These are phyloP conservation scores for Zymoseptoria brevis DNA, from an alignment of 2,329 filamentous ascomycete genomes.

Conservation along the genomic window DNA sequence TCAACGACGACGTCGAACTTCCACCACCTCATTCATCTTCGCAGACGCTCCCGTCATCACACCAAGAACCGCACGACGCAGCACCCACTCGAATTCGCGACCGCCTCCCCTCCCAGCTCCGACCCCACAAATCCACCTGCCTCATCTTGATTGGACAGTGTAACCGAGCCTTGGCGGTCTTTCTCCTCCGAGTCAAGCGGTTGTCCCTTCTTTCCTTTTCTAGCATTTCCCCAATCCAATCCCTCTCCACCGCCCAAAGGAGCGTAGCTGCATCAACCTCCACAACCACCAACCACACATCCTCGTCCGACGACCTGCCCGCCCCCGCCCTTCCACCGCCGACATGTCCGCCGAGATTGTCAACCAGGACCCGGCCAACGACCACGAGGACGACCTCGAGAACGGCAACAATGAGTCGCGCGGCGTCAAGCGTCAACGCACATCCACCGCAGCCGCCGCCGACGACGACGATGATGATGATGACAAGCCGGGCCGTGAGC, in stretches of 20 bases:
- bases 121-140: neutral
- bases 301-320: neutral
- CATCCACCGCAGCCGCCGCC: slow-evolving; percentile 57
- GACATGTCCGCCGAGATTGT: slow-evolving; percentile 17
- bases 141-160: neutral
- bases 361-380: slow-evolving; percentile 16
- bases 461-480: slow-evolving; percentile 91
- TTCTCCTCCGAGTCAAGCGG: neutral
- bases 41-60: neutral
- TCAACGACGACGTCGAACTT: neutral
- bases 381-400: slow-evolving; percentile 47
- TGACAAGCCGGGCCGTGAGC: slow-evolving; percentile 96
- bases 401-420: slow-evolving; percentile 66
- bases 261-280: neutral
- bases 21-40: neutral
- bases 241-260: neutral
- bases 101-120: neutral
- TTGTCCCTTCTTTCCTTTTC: neutral
- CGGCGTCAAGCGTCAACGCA: slow-evolving; percentile 82
- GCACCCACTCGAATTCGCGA: neutral
- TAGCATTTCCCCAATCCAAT: neutral
- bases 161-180: neutral
- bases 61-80: neutral
- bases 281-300: neutral
- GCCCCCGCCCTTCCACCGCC: neutral